Evolutionary conservation across 257 asterid species (phyloP), one percentile per base, ranked within the genome.

Genomic region (Osmanthus fragrans): DNA sequence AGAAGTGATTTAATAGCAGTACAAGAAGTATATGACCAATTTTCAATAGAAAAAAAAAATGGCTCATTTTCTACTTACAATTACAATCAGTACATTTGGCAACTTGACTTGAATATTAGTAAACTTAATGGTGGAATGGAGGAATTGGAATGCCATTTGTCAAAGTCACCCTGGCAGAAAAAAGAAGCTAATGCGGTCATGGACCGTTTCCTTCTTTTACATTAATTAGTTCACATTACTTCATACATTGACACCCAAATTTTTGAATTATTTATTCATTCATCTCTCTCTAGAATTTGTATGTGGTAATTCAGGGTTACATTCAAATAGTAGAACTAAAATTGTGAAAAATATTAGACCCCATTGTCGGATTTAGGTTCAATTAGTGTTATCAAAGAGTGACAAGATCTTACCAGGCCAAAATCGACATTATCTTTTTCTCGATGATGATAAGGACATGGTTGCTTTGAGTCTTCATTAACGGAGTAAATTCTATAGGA

Each of bases 111-210:
- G 65, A 37, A 49, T 42, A 18, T 8, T 70, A 71, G 56, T 75
- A 80, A 73, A 73, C 82, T 49, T 49, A 3, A 49, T 16, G 60
- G 23, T 49, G 75, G 74, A 25, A 36, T 69, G 65, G 82, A 72
- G 84, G 81, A 65, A 67, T 56, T 21, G 29, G 45, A 19, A 49
- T 71, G 67, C 82, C 74, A 87, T 87, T 85, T 83, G 89, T 85
- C 80, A 72, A 83, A 75, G 67, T 81, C 63, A 69, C 27, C 87
- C 83, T n/a, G 82, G 87, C 89, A 83, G 83, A 30, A 56, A 47
- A 56, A 56, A 56, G 65, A n/a, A 56, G 65, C 30, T 56, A 84
- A 70, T 76, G 87, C 87, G 73, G 76, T 77, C 85, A 82, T 83
- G 91, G 86, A 81, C 74, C 36, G 84, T 77, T 84, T 49, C 73